Percentiles rank a stretch among this genome's conserved stretches.
phyloP scores from a whole-genome alignment of 441 rosid species.

The Aleurites moluccanus region DNA sequence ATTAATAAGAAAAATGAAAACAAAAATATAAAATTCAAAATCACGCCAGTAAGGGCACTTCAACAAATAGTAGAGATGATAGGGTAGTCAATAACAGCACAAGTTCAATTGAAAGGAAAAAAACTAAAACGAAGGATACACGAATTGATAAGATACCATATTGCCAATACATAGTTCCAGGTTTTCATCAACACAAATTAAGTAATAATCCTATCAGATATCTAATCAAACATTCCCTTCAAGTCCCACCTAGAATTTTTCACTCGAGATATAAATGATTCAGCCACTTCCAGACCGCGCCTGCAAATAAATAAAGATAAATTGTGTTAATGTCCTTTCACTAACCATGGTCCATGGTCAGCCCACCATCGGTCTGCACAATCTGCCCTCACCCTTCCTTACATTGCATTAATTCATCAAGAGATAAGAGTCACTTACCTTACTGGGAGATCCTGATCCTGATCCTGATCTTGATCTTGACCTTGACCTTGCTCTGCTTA shows the following conservation, averaged over 20 bases:
- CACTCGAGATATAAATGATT: neutral
- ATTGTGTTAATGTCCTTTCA: neutral
- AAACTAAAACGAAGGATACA: neutral
- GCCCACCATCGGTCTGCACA: too few relatives aligned
- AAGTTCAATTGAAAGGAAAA: neutral
- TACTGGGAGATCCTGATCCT: slow-evolving; percentile 57
- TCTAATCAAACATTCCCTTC: too few relatives aligned
- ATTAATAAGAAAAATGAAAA: too few relatives aligned
- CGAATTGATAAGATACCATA: neutral
- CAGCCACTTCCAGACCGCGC: slow-evolving; percentile 35
- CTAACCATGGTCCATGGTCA: too few relatives aligned
- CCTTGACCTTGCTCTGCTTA: slow-evolving; percentile 45
- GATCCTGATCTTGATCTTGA: slow-evolving; percentile 59
- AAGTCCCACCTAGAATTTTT: neutral
- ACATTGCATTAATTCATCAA: neutral
- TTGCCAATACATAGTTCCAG: neutral
- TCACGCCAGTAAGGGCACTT: too few relatives aligned
- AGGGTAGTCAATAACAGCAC: neutral
- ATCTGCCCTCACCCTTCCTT: neutral
- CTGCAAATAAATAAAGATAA: slow-evolving; percentile 24
- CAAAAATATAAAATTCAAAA: too few relatives aligned
- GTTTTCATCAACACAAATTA: neutral
- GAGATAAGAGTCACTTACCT: slow-evolving; percentile 37
- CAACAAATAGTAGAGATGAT: too few relatives aligned
- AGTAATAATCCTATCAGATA: neutral